Conservation (phyloP, 176 grass and related monocot genomes). For the Pharus latifolius region DNA sequence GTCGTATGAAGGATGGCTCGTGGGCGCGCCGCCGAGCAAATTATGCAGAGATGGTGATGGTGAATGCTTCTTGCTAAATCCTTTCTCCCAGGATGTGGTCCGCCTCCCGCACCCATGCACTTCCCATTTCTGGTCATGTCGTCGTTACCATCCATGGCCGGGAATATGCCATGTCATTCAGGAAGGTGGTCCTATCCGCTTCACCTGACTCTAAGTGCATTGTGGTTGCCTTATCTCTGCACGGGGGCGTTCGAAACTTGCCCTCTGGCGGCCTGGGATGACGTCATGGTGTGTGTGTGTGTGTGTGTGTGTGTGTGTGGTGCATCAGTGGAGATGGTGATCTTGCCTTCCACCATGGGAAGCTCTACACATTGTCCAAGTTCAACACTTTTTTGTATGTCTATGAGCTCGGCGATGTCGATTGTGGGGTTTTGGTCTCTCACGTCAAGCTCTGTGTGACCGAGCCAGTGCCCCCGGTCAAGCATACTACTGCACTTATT, state of each 20-base stretch:
- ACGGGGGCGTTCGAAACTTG: not conserved
- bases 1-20: conserved; percentile 22
- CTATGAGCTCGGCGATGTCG: not conserved
- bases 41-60: conserved; percentile 9
- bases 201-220: conserved; percentile 2
- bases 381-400: not conserved
- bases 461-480: not conserved
- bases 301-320: conserved; percentile 13
- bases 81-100: conserved; percentile 8
- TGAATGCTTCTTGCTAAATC: conserved; percentile 25
- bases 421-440: conserved; percentile 10
- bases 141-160: not conserved
- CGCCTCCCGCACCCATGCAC: not conserved
- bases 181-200: conserved; percentile 25
- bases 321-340: conserved; percentile 19
- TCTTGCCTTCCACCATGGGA: conserved; percentile 11
- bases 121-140: conserved; percentile 1
- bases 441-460: not conserved
- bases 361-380: conserved; percentile 15
- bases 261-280: conserved; percentile 17
- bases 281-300: conserved; percentile 13
- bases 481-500: not conserved
- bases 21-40: conserved; percentile 1
- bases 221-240: conserved; percentile 4
- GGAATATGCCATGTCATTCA: conserved; percentile 31